Evolutionary conservation across 2,329 filamentous ascomycete genomes (phyloP), one percentile per base, ranked within the genome.

Genomic region (Calycina marina): DNA sequence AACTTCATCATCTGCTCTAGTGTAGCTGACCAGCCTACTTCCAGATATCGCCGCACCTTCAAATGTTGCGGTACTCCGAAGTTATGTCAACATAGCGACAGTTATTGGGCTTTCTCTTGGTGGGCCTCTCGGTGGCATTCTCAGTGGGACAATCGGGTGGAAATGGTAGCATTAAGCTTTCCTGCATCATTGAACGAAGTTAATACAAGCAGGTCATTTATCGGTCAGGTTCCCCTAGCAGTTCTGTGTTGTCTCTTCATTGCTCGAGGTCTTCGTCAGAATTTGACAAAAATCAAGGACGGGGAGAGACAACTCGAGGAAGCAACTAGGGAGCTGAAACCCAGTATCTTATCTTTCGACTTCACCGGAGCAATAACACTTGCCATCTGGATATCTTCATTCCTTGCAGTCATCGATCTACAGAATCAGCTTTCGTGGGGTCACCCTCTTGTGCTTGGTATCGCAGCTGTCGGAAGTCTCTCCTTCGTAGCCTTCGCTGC

Each of bases 121-220:
- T 25, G 65, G 65, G 3, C 62, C 65, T 0, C 34, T 68, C 3
- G 67, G 67, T 2, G 67, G 67, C 5, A 61, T 55, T 39, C 43
- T 69, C 3, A 60, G 63, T 2, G 61, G 68, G 35, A 58, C 58
- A 0, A 53, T 69, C 4, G 67, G 67, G 11, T 72, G 67, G 67
- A 51, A 67, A 50, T 70, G 65, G 65, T 63, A 40, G 41, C 44
- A n/a, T n/a, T n/a, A n/a, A n/a, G n/a, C n/a, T n/a, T n/a, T n/a
- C n/a, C n/a, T n/a, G 32, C 13, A 26, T 15, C 16, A 28, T 11
- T 9, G 16, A 13, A 3, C 3, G 18, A 18, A 16, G 11, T 14
- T 31, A 14, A 37, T 12, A 17, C 33, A 17, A 15, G 11, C 25
- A 41, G 39, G 62, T 68, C 67, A 0, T 76, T 76, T 42, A 45